phyloP scores from a whole-genome alignment of 108 stramenopile genomes.

The Nitzschia sp. region DNA sequence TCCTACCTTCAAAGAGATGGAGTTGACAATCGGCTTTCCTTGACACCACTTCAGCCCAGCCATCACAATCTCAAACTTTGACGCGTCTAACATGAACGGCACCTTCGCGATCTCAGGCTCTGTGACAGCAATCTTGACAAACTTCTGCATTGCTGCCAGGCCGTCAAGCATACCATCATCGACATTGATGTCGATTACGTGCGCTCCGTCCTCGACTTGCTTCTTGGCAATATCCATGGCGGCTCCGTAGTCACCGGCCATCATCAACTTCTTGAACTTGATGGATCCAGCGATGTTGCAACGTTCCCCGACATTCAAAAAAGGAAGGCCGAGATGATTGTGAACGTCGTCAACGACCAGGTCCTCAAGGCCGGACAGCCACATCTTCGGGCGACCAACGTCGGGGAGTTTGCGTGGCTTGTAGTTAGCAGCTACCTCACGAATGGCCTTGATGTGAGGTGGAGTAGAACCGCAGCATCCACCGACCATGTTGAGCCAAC shows the following conservation, averaged over 20 bases:
- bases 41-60: conserved; percentile 97
- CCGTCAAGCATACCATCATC: conserved; percentile 99
- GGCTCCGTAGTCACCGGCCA: conserved; percentile 91
- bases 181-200: conserved; percentile 98
- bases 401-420: conserved; percentile 83
- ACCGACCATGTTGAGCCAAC: conserved; percentile 97
- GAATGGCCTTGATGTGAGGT: conserved; percentile 91
- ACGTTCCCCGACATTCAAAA: conserved; percentile 97
- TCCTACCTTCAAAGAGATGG: conserved; percentile 98
- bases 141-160: conserved; percentile 97
- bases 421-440: conserved; percentile 62
- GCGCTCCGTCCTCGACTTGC: conserved; percentile 98
- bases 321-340: conserved; percentile 92
- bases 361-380: conserved; percentile 96
- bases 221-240: conserved; percentile 99
- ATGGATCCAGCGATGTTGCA: conserved; percentile 97
- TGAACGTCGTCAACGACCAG: conserved; percentile 89
- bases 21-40: conserved; percentile 97
- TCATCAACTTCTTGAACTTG: conserved; percentile 97
- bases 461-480: conserved; percentile 99
- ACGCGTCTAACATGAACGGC: conserved; percentile 98
- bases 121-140: conserved; percentile 98
- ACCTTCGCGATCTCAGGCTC: conserved; percentile 97
- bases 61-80: conserved; percentile 98
- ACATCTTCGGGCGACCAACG: conserved; percentile 90